These are phyloP conservation scores for Sporothrix protearum DNA, from an alignment of 2,329 filamentous ascomycete genomes.

Conservation along the genomic window DNA sequence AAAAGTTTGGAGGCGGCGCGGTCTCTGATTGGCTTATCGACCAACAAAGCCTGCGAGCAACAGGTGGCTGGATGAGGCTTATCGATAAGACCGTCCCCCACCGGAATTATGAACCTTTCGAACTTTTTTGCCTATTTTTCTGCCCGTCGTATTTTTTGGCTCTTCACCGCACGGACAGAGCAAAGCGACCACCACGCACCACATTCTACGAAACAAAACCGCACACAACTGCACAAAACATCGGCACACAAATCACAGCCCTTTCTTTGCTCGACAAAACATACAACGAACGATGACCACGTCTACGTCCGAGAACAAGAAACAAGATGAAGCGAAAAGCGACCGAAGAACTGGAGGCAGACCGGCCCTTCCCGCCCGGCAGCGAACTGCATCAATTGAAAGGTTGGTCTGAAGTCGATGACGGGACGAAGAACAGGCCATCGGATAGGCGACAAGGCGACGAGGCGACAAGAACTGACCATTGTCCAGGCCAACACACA, in stretches of 20 bases:
- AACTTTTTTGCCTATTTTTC: not conserved
- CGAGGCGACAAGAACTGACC: not conserved
- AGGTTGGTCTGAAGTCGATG: not conserved
- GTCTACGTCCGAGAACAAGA: too few species aligned
- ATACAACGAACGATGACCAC: not conserved
- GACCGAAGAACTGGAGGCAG: slow-evolving; percentile 19
- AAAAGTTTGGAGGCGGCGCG: slow-evolving; percentile 24
- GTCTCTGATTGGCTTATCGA: slow-evolving; percentile 19
- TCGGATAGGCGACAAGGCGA: too few species aligned
- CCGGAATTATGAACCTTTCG: not conserved
- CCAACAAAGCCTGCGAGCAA: not conserved
- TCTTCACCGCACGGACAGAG: slow-evolving; percentile 13
- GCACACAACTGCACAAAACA: slow-evolving; percentile 8
- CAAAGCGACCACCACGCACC: not conserved
- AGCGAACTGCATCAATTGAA: not conserved
- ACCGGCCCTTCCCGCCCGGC: not conserved
- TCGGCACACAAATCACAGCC: not conserved
- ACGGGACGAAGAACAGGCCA: not conserved
- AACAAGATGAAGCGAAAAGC: slow-evolving; percentile 28
- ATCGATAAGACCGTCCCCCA: slow-evolving; percentile 27
- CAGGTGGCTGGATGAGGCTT: slow-evolving; percentile 14
- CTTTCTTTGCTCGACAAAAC: not conserved
- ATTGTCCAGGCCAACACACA: not conserved
- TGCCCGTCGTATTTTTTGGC: not conserved
- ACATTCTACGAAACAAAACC: not conserved